phyloP scores from a whole-genome alignment of 2,329 filamentous ascomycete species.

The Phialemonium atrogriseum region DNA sequence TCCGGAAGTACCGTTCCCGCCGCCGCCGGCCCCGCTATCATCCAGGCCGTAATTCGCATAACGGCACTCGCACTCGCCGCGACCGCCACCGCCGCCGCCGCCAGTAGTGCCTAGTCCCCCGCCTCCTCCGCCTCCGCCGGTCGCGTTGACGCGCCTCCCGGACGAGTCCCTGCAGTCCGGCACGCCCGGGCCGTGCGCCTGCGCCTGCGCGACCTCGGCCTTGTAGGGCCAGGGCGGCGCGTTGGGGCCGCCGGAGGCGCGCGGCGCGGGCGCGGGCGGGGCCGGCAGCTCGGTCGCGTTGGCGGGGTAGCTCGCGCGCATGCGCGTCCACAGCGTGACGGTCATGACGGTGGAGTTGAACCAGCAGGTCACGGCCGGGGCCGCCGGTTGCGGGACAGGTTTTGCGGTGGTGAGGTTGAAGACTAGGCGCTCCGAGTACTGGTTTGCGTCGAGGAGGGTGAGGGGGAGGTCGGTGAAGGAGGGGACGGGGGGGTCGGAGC shows the following conservation, averaged over 20 bases:
- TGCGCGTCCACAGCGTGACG: slow-evolving; percentile 51
- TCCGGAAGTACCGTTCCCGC: too few species aligned
- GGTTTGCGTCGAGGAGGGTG: slow-evolving; percentile 36
- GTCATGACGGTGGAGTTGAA: slow-evolving; percentile 48
- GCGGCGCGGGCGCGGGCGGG: too few species aligned
- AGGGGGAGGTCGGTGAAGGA: slow-evolving; percentile 45
- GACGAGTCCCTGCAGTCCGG: slow-evolving; percentile 42
- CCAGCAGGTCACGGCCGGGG: slow-evolving; percentile 40
- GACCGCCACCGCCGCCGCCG: neutral
- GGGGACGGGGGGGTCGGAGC: slow-evolving; percentile 46
- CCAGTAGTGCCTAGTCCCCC: neutral
- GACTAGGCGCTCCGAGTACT: slow-evolving; percentile 44
- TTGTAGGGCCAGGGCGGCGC: slow-evolving; percentile 51
- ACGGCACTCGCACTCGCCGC: slow-evolving; percentile 8
- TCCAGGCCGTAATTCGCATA: slow-evolving; percentile 9
- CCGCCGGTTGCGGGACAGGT: slow-evolving; percentile 39
- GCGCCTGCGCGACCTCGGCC: slow-evolving; percentile 45
- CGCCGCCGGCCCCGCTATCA: too few species aligned
- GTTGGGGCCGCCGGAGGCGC: too few species aligned
- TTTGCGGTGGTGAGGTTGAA: slow-evolving; percentile 45
- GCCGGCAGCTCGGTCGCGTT: too few species aligned
- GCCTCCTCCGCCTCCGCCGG: slow-evolving; percentile 1
- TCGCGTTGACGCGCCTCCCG: neutral
- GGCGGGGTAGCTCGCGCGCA: slow-evolving; percentile 21
- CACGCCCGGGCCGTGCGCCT: slow-evolving; percentile 35